Evolutionary conservation across 2,329 filamentous ascomycete species (phyloP), one percentile per base, ranked within the genome.

Genomic region (Fusarium gaditjirri): DNA sequence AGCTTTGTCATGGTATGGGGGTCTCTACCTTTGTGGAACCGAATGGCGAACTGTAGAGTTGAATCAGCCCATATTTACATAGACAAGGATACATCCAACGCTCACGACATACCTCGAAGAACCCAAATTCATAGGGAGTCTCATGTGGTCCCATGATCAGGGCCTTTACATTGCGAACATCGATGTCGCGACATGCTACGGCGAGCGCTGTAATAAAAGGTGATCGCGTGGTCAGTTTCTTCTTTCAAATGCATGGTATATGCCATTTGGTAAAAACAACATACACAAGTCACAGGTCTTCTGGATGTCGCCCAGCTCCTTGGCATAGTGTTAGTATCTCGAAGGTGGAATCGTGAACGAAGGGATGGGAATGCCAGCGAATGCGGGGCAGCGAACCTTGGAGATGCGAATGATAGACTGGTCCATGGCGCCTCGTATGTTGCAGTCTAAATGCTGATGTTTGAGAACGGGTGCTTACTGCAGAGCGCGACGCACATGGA

Each of bases 61-160:
- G 50, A 44, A 61, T 63, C 38, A 68, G 52, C 25, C 42, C 42
- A 13, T 19, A 46, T 42, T 49, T 12, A 50, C 31, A n/a, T 14
- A 16, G 14, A 38, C 8, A 19, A 19, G 13, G 21, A 29, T 16
- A 21, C 47, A 16, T 25, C 9, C 38, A 13, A 25, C 36, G n/a
- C 10, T 47, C 39, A 6, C 19, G 17, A 79, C 86, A 66, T 81
- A 96, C 94, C 87, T 98, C 94, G 79, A 97, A 98, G 83, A 98
- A 98, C 6, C 96, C 96, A 79, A 97, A 98, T 81, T 98, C 95
- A 81, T 99, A 99, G 0, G 95, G 95, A 2, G 95, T 97, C 76
- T 96, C 95, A 72, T 95, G 94, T 29, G 96, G 95, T 1, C 96
- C 96, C 74, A 98, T 90, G 77, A 98, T 95, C 71, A 98, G 82